Percentiles rank a stretch among this genome's conserved stretches.
phyloP scores from a whole-genome alignment of 192 early-diverging fungal genomes.

The Podila verticillata region DNA sequence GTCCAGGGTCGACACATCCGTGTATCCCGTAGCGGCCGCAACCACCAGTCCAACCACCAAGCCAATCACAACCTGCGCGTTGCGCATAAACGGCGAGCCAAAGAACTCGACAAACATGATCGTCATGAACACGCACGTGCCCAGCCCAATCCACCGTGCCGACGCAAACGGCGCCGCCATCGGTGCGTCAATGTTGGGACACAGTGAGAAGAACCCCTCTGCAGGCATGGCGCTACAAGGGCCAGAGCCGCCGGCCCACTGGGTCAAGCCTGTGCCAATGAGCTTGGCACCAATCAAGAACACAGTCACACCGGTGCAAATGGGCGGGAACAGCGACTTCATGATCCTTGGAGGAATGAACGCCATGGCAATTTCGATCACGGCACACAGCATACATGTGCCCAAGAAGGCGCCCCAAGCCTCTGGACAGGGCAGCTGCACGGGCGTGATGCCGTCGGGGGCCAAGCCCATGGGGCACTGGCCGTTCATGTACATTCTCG shows the following conservation, averaged over 20 bases:
- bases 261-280: conserved; percentile 56
- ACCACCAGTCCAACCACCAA: conserved; percentile 59
- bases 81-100: conserved; percentile 66
- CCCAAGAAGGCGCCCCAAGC: conserved; percentile 65
- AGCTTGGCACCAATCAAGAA: conserved; percentile 62
- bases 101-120: conserved; percentile 63
- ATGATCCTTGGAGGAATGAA: conserved; percentile 60
- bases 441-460: conserved; percentile 53
- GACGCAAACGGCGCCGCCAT: conserved; percentile 63
- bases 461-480: conserved; percentile 56
- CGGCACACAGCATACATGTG: conserved; percentile 61
- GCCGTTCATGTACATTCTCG: conserved; percentile 62
- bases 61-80: conserved; percentile 59
- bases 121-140: conserved; percentile 59
- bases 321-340: conserved; percentile 58
- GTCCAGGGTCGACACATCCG: conserved; percentile 49
- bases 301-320: conserved; percentile 60
- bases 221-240: conserved; percentile 58
- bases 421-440: conserved; percentile 57
- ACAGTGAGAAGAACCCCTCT: conserved; percentile 58
- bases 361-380: conserved; percentile 57
- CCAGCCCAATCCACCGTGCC: conserved; percentile 59
- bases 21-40: conserved; percentile 62
- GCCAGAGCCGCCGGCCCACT: conserved; percentile 65
- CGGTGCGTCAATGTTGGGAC: conserved; percentile 59